A percentile compares a stretch with the other conserved stretches of the same genome.
Conservation (phyloP, 371 early-diverging fungal genomes). For the Mucor indicus region DNA sequence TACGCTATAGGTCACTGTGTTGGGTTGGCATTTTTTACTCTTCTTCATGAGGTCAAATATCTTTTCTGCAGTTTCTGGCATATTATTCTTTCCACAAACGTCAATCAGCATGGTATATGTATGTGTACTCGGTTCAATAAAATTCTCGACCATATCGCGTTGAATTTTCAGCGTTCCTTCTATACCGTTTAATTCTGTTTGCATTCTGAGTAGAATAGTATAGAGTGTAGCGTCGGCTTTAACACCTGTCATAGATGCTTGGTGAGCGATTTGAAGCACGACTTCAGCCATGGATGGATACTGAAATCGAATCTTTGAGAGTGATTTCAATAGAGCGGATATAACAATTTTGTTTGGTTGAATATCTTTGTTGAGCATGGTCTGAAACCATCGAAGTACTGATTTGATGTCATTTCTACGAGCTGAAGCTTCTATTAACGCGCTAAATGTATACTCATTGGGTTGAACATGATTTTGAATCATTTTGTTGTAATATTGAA, state of each 20-base stretch:
- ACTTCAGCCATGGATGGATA: constrained; percentile 18
- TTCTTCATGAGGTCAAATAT: constrained; percentile 46
- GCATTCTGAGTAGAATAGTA: constrained; percentile 36
- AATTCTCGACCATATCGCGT: constrained; percentile 32
- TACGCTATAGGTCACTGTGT: constrained; percentile 40
- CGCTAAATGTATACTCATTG: constrained; percentile 49
- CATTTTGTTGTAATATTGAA: constrained; percentile 46
- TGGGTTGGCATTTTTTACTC: constrained; percentile 23
- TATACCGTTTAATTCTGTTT: constrained; percentile 26
- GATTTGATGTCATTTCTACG: constrained; percentile 16
- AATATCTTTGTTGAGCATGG: constrained; percentile 26
- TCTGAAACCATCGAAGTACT: constrained; percentile 45
- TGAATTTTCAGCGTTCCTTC: constrained; percentile 34
- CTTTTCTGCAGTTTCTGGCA: constrained; percentile 38
- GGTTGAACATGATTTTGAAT: constrained; percentile 31
- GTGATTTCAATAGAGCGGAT: constrained; percentile 30
- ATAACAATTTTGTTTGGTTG: constrained; percentile 32
- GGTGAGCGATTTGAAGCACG: constrained; percentile 24
- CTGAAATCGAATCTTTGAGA: constrained; percentile 1
- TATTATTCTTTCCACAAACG: constrained; percentile 25
- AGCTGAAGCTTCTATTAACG: constrained; percentile 43
- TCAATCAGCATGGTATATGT: constrained; percentile 44
- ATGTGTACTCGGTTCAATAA: constrained; percentile 35
- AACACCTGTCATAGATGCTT: constrained; percentile 33
- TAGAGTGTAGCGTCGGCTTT: constrained; percentile 38